A percentile compares a stretch with the other conserved stretches of the same genome.
These are phyloP conservation scores for Pelargonium citronellum DNA, from an alignment of 441 rosid species.

Conservation along the genomic window DNA sequence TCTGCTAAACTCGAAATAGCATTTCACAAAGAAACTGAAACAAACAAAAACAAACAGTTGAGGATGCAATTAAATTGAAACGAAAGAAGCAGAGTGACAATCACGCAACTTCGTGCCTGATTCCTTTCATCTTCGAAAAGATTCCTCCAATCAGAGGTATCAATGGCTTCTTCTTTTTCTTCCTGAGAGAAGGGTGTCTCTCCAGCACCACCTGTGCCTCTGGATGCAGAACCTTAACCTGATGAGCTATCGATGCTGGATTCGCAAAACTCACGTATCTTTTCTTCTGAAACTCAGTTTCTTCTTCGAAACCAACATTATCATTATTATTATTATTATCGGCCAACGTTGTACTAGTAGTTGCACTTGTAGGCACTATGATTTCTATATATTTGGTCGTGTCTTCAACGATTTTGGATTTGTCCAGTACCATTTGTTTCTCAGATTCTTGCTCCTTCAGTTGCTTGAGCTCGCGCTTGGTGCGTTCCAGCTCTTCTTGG, in stretches of 20 bases:
- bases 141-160: slow-evolving; percentile 70
- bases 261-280: slow-evolving; percentile 67
- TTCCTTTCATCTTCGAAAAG: slow-evolving; percentile 56
- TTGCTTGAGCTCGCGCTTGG: slow-evolving; percentile 59
- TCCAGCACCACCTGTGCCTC: slow-evolving; percentile 30
- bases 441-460: slow-evolving; percentile 32
- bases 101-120: slow-evolving; percentile 25
- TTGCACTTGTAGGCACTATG: slow-evolving; percentile 13
- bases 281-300: slow-evolving; percentile 52
- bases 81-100: not conserved
- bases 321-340: too few species aligned
- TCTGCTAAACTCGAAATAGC: not conserved
- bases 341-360: too few species aligned
- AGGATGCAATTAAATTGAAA: not conserved
- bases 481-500: slow-evolving; percentile 63
- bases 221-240: slow-evolving; percentile 29
- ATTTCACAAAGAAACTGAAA: not conserved
- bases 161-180: slow-evolving; percentile 67
- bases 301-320: slow-evolving; percentile 12
- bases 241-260: slow-evolving; percentile 39
- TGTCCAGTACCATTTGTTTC: slow-evolving; percentile 27
- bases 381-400: slow-evolving; percentile 24
- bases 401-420: slow-evolving; percentile 36
- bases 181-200: slow-evolving; percentile 72
- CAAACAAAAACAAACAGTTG: not conserved